Base-by-base conservation (phyloP, 768 basidiomycete genomes). In the Lentinula guzmanii region DNA sequence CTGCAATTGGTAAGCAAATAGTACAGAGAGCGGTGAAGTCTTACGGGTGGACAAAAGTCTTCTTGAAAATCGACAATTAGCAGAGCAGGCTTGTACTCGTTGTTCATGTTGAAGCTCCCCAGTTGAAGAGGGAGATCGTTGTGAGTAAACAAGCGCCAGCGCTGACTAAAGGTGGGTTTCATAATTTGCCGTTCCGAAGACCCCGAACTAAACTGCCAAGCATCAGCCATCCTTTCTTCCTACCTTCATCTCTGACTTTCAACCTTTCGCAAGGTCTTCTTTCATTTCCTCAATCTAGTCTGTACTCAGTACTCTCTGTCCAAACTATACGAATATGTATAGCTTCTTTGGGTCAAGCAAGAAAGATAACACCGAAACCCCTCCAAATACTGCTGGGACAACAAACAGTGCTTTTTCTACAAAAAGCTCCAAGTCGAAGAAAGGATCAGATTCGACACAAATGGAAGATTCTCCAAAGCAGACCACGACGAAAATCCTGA, bases 41-140 rank as follows among this genome's bases (percentile, higher is more conserved):
- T 31, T 51, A 58, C 61, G 11, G 60, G 60, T 46, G 60, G 71
- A 31, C 93, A 81, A 67, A 95, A 95, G 71, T 95, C 93, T 68
- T 90, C 82, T 70, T 95, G 93, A 71, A 91, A 81, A 69, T 94
- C 92, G 41, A 93, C 76, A 59, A 93, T 80, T 56, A 92, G 68
- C 21, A 93, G 77, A 0, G 86, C 90, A 35, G 80, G 79, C 1
- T 68, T 70, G 63, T 77, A 62, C 13, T 24, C 33, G 5, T 43
- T 42, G 45, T 24, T 33, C 56, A 58, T 58, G 2, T 39, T 8
- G 53, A 39, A 18, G n/a, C 28, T 21, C 24, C 16, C 5, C 2
- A 43, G 5, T 21, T 21, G 21, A 21, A 21, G 18, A 46, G 21
- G 45, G 8, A 24, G 21, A 11, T 11, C 42, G 42, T 21, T 46